Evolutionary conservation across 352 stramenopile species (phyloP), one percentile per base, ranked within the genome.

Genomic region (Globisporangium radiosum): DNA sequence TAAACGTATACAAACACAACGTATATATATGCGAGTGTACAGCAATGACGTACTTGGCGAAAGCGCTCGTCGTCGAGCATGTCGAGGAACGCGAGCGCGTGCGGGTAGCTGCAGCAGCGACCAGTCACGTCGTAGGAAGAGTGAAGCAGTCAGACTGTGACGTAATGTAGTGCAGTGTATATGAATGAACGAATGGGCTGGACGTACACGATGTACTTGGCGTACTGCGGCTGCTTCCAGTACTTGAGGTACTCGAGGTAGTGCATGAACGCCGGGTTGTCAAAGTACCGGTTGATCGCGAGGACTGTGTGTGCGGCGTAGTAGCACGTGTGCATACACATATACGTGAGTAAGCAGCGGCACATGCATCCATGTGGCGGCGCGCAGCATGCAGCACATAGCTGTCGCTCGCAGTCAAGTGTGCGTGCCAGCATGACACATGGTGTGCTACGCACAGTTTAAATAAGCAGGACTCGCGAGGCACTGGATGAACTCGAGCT

Each of bases 401-500:
- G 25, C 25, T 33, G 25, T 33, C 25, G 25, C 25, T 33, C 25
- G 25, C 25, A 33, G 25, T 33, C 25, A 33, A 33, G 25, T 33
- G 25, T 33, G 25, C 40, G 40, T 44, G 40, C 11, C 7, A 44
- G 45, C n/a, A 33, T 15, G 8, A 15, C 42, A 14, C 42, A 47
- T 47, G 42, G 11, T 33, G 2, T 33, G 11, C 10, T 11, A 47
- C 78, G 33, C 64, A 95, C 86, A 94, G 66, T 96, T 95, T 14
- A 96, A 69, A 63, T 97, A 97, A 5, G 82, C 77, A 7, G 89
- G 85, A 55, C 87, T 96, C 13, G 86, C 84, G 40, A 97, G 73
- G 52, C 84, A 95, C 72, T 97, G 90, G 48, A 97, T 87, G 71
- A 97, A 97, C 78, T 97, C 90, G 44, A 97, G 78, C 71, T 97